Conservation (phyloP, 2,329 filamentous ascomycete species). For the Davidsoniella neocaledoniae region DNA sequence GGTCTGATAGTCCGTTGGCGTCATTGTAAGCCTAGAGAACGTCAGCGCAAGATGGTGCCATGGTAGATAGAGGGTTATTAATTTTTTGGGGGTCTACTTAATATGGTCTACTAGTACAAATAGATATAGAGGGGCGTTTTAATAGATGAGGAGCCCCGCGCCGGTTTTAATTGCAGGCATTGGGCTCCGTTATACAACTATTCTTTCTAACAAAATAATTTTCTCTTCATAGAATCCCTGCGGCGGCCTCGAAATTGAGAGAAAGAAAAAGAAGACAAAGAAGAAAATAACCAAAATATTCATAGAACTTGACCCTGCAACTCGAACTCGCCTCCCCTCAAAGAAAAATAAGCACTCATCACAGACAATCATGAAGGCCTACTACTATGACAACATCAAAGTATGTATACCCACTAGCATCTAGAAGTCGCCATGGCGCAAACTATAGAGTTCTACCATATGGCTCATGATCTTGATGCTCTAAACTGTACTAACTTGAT, state of each 20-base stretch:
- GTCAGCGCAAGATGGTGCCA: background rate
- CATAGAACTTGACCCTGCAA: too few relatives aligned
- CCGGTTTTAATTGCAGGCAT: background rate
- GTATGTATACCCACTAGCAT: slow-evolving; percentile 22
- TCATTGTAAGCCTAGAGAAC: slow-evolving; percentile 3
- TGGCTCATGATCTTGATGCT: too few relatives aligned
- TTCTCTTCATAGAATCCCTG: too few relatives aligned
- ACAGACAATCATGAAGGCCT: slow-evolving; percentile 34
- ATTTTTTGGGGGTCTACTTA: too few relatives aligned
- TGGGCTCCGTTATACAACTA: background rate
- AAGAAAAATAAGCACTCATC: too few relatives aligned
- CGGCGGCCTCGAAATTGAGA: too few relatives aligned
- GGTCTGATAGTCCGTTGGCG: background rate
- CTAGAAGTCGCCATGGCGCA: background rate
- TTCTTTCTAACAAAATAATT: too few relatives aligned
- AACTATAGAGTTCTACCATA: background rate
- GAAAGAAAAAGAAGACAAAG: background rate
- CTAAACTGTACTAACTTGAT: slow-evolving; percentile 9
- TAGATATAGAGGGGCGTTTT: background rate
- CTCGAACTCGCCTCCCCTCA: too few relatives aligned
- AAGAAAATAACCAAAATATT: background rate
- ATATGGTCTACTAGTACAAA: too few relatives aligned
- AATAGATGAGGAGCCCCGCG: background rate
- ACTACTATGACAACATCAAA: slow-evolving; percentile 38
- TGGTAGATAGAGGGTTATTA: too few relatives aligned